Conservation (phyloP, 192 early-diverging fungal genomes). For the Entomortierella chlamydospora region DNA sequence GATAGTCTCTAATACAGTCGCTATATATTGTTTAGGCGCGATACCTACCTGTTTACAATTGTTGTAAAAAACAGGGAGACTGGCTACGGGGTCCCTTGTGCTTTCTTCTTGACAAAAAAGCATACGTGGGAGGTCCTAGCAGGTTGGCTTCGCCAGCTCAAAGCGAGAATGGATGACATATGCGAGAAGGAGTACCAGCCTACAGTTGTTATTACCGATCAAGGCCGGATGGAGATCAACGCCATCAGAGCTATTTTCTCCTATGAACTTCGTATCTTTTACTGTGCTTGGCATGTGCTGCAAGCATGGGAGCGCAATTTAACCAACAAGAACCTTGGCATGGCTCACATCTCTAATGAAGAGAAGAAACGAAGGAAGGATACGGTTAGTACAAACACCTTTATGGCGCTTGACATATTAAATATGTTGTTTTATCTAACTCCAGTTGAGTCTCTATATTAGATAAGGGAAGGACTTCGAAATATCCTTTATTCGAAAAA, state of each 20-base stretch:
- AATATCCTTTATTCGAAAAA: conserved; percentile 7
- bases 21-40: conserved; percentile 6
- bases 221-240: conserved; percentile 23
- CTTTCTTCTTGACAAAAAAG: conserved; percentile 16
- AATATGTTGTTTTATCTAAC: not conserved
- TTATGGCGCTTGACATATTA: not conserved
- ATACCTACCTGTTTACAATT: conserved; percentile 16
- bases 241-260: conserved; percentile 4
- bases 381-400: not conserved
- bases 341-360: not conserved
- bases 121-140: not conserved
- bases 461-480: not conserved
- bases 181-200: not conserved
- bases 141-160: conserved; percentile 9
- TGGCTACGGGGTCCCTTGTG: conserved; percentile 13
- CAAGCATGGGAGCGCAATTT: conserved; percentile 12
- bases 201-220: conserved; percentile 14
- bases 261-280: not conserved
- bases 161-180: conserved; percentile 5
- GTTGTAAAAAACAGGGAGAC: conserved; percentile 19
- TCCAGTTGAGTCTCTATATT: too few relatives aligned
- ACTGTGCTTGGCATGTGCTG: conserved; percentile 27
- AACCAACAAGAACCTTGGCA: not conserved
- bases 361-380: not conserved
- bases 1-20: not conserved